Evolutionary conservation across 2,329 filamentous ascomycete species (phyloP).

Genomic region (Ceratocystis variospora): DNA sequence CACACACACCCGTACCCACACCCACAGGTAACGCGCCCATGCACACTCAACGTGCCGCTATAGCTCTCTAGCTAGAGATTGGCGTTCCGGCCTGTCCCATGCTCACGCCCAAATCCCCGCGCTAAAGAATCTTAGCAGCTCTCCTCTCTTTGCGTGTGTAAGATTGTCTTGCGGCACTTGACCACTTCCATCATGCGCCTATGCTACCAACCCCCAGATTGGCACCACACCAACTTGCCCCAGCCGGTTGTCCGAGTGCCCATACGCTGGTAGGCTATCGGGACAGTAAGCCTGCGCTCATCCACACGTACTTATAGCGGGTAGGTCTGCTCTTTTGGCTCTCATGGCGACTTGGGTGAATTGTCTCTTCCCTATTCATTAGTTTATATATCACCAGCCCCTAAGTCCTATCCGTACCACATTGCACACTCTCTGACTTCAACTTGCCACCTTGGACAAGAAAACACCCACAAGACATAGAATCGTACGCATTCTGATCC

Average conservation of each 20-base stretch:
- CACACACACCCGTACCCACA: neutral
- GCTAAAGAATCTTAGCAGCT: slow-evolving; percentile 1
- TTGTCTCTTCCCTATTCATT: neutral
- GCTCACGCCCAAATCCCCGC: neutral
- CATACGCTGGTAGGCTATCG: neutral
- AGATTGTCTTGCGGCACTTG: slow-evolving; percentile 1
- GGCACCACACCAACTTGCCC: slow-evolving; percentile 1
- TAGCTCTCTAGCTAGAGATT: neutral
- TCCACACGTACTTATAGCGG: slow-evolving; percentile 2
- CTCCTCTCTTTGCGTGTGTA: neutral
- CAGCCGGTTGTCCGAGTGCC: slow-evolving; percentile 1
- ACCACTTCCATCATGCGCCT: neutral
- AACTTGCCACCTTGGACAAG: neutral
- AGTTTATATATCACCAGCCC: neutral
- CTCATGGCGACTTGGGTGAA: neutral
- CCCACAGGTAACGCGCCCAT: neutral
- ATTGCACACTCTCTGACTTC: neutral
- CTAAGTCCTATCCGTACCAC: neutral
- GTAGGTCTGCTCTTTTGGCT: neutral
- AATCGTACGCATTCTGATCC: neutral
- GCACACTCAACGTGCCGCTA: neutral
- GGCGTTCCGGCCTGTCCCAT: neutral
- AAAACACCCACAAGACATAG: neutral
- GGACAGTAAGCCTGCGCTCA: neutral
- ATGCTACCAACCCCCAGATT: neutral